These are phyloP conservation scores for Boletus subparvulus DNA, from an alignment of 768 basidiomycete species.

Conservation along the genomic window DNA sequence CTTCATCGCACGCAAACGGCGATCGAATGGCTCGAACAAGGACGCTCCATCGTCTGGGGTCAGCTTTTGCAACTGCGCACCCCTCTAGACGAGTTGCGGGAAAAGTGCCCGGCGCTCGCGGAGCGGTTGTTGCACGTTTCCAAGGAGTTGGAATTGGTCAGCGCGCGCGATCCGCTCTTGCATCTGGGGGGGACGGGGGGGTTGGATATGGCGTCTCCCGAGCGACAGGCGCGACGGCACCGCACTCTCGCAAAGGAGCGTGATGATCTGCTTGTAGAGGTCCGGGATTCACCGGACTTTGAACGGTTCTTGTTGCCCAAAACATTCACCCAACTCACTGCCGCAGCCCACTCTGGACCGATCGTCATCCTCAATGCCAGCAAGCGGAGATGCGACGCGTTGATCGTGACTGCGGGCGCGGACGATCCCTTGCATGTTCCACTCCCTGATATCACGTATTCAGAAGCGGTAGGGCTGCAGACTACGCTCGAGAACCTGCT, in stretches of 20 bases:
- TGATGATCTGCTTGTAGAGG: conserved; percentile 12
- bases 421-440: neutral
- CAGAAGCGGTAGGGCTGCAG: neutral
- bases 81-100: neutral
- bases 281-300: conserved; percentile 20
- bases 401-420: no score
- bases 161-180: neutral
- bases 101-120: neutral
- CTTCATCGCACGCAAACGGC: neutral
- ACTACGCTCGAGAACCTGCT: conserved; percentile 1
- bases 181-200: neutral
- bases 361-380: no score
- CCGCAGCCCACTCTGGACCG: neutral
- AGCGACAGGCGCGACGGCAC: conserved; percentile 15
- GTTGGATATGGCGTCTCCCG: neutral
- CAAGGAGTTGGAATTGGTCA: neutral
- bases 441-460: neutral
- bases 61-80: conserved; percentile 9
- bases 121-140: neutral
- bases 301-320: conserved; percentile 21
- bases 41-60: conserved; percentile 1
- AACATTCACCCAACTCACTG: conserved; percentile 1
- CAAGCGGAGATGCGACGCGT: no score
- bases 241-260: conserved; percentile 16
- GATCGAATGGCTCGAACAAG: conserved; percentile 5